A percentile compares a stretch with the other conserved stretches of the same genome.
These are phyloP conservation scores for Lachnellula cervina DNA, from an alignment of 2,329 filamentous ascomycete genomes.

Conservation along the genomic window DNA sequence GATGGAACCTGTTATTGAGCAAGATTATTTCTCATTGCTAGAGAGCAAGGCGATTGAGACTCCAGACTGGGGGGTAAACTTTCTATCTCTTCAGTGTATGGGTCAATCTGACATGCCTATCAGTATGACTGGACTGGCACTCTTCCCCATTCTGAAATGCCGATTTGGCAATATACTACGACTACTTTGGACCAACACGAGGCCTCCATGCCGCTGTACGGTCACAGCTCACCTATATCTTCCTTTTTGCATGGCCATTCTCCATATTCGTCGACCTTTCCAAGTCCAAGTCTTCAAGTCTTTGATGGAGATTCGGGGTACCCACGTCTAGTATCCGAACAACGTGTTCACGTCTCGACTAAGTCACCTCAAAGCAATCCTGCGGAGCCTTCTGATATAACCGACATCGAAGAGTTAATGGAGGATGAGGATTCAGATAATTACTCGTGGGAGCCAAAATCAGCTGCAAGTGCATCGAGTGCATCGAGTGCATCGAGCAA, in stretches of 20 bases:
- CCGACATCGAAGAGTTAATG: conserved; percentile 1
- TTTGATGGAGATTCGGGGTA: not conserved
- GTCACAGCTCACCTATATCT: no score
- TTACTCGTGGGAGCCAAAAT: conserved; percentile 3
- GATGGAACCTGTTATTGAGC: conserved; percentile 1
- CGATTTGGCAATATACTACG: conserved; percentile 11
- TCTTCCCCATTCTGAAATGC: not conserved
- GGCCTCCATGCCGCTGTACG: not conserved
- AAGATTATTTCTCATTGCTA: not conserved
- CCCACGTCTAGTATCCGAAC: not conserved
- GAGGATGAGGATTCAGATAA: conserved; percentile 10
- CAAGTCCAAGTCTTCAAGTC: not conserved
- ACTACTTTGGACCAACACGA: not conserved
- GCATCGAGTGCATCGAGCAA: not conserved
- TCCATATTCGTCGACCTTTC: conserved; percentile 1
- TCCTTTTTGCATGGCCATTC: not conserved
- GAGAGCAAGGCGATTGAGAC: not conserved
- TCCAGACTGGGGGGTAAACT: conserved; percentile 1
- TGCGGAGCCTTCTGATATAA: not conserved
- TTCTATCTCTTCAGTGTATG: not conserved
- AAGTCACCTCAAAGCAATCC: no score
- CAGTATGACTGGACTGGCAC: conserved; percentile 5
- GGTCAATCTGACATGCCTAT: not conserved
- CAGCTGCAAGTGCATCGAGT: not conserved
- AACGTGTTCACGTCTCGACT: no score